Evolutionary conservation across 495 filamentous ascomycete species (phyloP).

Genomic region (Aspergillus mulundensis): DNA sequence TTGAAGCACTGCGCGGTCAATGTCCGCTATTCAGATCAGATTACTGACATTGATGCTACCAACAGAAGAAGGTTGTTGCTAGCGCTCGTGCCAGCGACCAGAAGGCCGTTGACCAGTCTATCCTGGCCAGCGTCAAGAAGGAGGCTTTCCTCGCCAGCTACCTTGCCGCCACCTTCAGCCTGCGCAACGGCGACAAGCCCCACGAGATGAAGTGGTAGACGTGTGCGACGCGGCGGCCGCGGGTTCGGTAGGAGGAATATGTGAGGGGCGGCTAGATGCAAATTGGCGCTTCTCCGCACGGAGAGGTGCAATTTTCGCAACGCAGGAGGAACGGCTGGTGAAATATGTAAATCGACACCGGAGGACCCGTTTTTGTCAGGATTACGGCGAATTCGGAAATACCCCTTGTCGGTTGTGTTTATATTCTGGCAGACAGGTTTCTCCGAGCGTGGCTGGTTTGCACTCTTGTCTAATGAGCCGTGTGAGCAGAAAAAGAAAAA

Average conservation of each 20-base stretch:
- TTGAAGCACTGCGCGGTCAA: not conserved
- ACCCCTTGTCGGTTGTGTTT: conserved; percentile 29
- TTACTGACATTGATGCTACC: conserved; percentile 17
- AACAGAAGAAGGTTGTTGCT: conserved; percentile 91
- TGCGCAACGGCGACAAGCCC: conserved; percentile 96
- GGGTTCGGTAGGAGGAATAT: conserved; percentile 47
- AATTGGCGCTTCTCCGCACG: conserved; percentile 28
- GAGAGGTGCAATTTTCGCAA: conserved; percentile 18
- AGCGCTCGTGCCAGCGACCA: conserved; percentile 91
- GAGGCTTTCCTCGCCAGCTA: conserved; percentile 83
- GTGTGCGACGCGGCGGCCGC: conserved; percentile 41
- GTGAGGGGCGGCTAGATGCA: conserved; percentile 43
- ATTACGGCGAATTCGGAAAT: conserved; percentile 34
- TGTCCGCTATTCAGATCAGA: not conserved
- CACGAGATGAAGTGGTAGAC: conserved; percentile 93
- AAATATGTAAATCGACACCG: conserved; percentile 40
- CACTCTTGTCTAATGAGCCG: conserved; percentile 34
- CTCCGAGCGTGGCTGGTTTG: conserved; percentile 35
- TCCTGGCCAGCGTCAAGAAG: conserved; percentile 92
- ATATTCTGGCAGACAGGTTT: conserved; percentile 28
- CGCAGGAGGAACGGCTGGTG: conserved; percentile 35
- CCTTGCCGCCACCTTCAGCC: conserved; percentile 87
- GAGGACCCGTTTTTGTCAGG: conserved; percentile 32
- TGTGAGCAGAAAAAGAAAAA: conserved; percentile 40
- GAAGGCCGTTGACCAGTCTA: conserved; percentile 92